These are phyloP conservation scores for Diaporthe citrichinensis DNA, from an alignment of 2,329 filamentous ascomycete species.

Conservation along the genomic window DNA sequence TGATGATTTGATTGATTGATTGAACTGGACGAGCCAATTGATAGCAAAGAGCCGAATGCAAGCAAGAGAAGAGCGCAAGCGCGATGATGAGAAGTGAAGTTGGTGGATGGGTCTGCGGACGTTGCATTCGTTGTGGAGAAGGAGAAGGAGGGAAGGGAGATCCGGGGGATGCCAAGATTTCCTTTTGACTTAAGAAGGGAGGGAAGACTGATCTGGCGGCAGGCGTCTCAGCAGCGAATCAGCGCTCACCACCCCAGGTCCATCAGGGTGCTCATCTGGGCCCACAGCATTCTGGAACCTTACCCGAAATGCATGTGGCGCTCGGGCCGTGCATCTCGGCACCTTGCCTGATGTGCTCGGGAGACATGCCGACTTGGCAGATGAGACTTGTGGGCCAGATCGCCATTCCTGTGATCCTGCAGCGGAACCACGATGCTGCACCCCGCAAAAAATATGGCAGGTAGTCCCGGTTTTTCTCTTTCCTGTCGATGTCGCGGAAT, in stretches of 20 bases:
- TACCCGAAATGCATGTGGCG: background rate
- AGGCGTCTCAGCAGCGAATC: background rate
- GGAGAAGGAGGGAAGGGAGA: background rate
- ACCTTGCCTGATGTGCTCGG: background rate
- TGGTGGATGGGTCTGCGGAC: slow-evolving; percentile 22
- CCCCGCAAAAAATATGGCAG: background rate
- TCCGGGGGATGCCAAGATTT: background rate
- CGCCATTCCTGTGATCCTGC: slow-evolving; percentile 10
- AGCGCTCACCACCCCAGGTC: background rate
- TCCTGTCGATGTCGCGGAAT: background rate
- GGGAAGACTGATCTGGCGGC: background rate
- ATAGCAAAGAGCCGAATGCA: slow-evolving; percentile 24
- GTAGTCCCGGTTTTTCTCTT: background rate
- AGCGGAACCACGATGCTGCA: slow-evolving; percentile 2
- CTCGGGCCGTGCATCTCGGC: background rate
- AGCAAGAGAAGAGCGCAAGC: slow-evolving; percentile 17
- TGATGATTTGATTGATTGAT: background rate
- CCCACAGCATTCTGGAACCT: background rate
- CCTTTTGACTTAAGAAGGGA: background rate
- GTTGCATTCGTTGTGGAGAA: slow-evolving; percentile 30
- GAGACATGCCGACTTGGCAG: slow-evolving; percentile 9
- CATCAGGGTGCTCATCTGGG: background rate
- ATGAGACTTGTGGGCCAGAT: slow-evolving; percentile 9
- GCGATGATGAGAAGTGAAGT: slow-evolving; percentile 23
- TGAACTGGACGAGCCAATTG: slow-evolving; percentile 27